A percentile compares a stretch with the other conserved stretches of the same genome.
Evolutionary conservation across 495 filamentous ascomycete species (phyloP).

Genomic region (Penicillium odoratum): DNA sequence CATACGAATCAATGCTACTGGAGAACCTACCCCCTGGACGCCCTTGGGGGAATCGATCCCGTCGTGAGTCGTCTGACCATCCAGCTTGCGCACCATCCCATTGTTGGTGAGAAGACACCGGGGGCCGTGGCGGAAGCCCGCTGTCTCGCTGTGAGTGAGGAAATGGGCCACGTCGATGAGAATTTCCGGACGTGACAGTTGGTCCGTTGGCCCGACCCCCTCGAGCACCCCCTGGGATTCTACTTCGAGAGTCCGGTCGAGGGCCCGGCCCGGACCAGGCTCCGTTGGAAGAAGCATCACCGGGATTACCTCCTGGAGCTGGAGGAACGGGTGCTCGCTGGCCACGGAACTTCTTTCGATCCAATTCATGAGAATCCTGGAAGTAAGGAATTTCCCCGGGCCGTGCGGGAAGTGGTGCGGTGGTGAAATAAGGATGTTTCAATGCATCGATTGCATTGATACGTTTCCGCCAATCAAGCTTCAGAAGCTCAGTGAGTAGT

Average conservation of each 20-base stretch:
- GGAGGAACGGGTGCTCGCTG: constrained; percentile 78
- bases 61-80: constrained; percentile 34
- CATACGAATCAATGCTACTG: constrained; percentile 40
- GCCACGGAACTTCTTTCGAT: constrained; percentile 82
- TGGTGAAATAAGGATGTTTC: constrained; percentile 87
- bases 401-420: constrained; percentile 70
- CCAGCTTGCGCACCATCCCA: constrained; percentile 30
- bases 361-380: constrained; percentile 93
- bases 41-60: constrained; percentile 29
- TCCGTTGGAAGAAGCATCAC: constrained; percentile 71
- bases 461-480: constrained; percentile 81
- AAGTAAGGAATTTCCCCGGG: constrained; percentile 84
- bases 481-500: constrained; percentile 78
- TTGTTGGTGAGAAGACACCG: constrained; percentile 29
- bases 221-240: constrained; percentile 36
- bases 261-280: constrained; percentile 49
- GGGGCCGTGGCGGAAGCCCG: constrained; percentile 44
- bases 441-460: constrained; percentile 95
- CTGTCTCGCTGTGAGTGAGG: constrained; percentile 32
- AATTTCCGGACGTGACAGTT: constrained; percentile 23
- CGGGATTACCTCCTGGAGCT: constrained; percentile 83
- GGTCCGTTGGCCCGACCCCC: constrained; percentile 23
- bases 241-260: constrained; percentile 32
- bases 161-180: constrained; percentile 27
- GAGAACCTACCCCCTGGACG: constrained; percentile 31